Base-by-base conservation (phyloP, 345 rosid species). In the Gossypium sturtianum region DNA sequence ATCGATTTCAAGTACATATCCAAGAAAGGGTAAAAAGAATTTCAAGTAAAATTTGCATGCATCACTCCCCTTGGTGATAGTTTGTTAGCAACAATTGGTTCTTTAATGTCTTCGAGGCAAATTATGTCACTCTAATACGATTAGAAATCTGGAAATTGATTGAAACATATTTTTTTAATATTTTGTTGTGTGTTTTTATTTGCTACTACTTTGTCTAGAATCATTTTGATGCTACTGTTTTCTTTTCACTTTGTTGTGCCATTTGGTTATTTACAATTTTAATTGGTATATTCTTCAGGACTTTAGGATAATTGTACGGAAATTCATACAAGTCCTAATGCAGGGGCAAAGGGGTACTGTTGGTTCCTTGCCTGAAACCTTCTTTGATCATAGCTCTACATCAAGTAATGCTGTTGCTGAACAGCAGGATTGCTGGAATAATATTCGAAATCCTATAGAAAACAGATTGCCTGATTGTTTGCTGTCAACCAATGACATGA, bases 331-430 rank as follows among this genome's bases (percentile, higher is more conserved):
- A 77, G 74, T 83, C 87, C 85, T 77, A 81, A 94, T 94, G 98
- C 97, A 90, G 84, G 89, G 97, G 86, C 91, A 90, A 76, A 89
- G 92, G 82, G 89, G 91, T 71, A 81, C 87, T 3, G 72, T 92
- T 48, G 90, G 92, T 81, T 90, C 94, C 74, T 82, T 92, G 75
- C 85, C 97, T 65, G 97, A 87, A 77, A 71, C 87, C 27, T 78
- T 94, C 82, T 86, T 88, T 77, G 97, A 92, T 58, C 92, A 84
- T 77, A 93, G 89, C 60, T 89, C 98, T 70, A 41, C 97, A 59
- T 88, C 97, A 70, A 83, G 76, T 71, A 88, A 81, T 80, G 78
- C 87, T 72, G 80, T 82, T 58, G 79, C 85, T 22, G 93, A 89
- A 75, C 91, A 83, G 82, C 94, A 82, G 75, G 78, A 84, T 75